A percentile compares a stretch with the other conserved stretches of the same genome.
phyloP scores from a whole-genome alignment of 257 asterid species.

The Capsicum rhomboideum region DNA sequence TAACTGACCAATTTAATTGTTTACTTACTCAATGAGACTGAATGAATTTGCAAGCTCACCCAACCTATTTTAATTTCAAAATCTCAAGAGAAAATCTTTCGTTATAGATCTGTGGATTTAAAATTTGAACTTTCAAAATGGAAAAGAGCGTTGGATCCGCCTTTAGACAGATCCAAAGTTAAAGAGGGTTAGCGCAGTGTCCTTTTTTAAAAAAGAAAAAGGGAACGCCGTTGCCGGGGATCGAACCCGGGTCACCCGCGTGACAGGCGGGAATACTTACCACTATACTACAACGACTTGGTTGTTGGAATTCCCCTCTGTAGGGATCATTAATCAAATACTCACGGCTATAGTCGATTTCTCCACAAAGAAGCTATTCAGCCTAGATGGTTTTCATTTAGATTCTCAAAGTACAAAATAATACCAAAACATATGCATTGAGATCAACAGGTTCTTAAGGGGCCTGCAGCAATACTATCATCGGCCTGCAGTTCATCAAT shows the following conservation, averaged over 20 bases:
- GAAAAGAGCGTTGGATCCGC: no score
- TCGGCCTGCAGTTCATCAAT: background rate
- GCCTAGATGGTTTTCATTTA: background rate
- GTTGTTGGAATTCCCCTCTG: background rate
- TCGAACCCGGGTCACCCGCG: conserved; percentile 63
- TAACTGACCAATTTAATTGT: no score
- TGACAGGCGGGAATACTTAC: conserved; percentile 63
- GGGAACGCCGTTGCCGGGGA: conserved; percentile 50
- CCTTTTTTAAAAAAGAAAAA: background rate
- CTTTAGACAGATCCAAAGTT: background rate
- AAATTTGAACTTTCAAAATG: no score
- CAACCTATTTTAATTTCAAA: no score
- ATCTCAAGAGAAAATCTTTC: no score
- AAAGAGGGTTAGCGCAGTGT: background rate
- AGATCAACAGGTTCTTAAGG: background rate
- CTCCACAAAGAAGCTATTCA: background rate
- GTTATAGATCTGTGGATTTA: background rate
- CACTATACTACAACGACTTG: conserved; percentile 57
- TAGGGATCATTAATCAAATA: no score
- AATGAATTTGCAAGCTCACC: no score
- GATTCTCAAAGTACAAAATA: background rate
- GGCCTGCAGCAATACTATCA: background rate
- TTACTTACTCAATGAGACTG: no score
- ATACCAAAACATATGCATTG: background rate
- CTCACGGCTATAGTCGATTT: background rate